Evolutionary conservation across 495 filamentous ascomycete species (phyloP), one percentile per base, ranked within the genome.

Genomic region (Lasiosphaeria miniovina): DNA sequence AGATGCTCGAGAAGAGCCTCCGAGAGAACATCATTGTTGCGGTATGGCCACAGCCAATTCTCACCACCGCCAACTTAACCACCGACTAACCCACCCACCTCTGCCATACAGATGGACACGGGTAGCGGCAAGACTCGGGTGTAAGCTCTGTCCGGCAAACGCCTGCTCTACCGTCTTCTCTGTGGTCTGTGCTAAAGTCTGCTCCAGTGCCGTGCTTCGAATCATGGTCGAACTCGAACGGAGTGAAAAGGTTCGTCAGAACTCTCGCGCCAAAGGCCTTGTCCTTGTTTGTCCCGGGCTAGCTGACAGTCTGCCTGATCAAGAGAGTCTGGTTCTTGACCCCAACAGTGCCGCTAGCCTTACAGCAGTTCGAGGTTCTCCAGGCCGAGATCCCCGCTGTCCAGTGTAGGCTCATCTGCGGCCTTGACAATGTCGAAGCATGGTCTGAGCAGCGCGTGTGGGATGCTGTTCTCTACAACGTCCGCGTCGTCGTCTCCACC

Each of bases 41-140:
- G 12, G 91, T 93, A 77, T 34, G 84, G 43, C 75, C 34, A 48
- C 11, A 46, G 52, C 41, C 31, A 5, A 32, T 10, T 36, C 10
- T 33, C 14, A 17, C 40, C 36, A 17, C 52, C n/a, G 9, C 45
- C 31, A 31, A 17, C 15, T 15, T 43, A 5, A 15, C 32, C 45
- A n/a, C 6, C 48, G 7, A 49, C 6, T 15, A 2, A 24, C 24
- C 24, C 24, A 24, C 24, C 36, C n/a, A 41, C 43, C 60, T 36
- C 49, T 38, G 0, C 10, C 8, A 10, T 9, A 33, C 60, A 93
- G 88, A 96, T 96, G 92, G 91, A 94, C 66, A 96, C 93, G 0
- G 93, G 93, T 2, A 90, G 85, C 68, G 93, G 93, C 8, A 98
- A 98, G 73, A 97, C 93, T 3, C 87, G 90, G 58, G 86, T 96